A percentile compares a stretch with the other conserved stretches of the same genome.
These are phyloP conservation scores for Vishniacozyma victoriae DNA, from an alignment of 768 basidiomycete species.

Conservation along the genomic window DNA sequence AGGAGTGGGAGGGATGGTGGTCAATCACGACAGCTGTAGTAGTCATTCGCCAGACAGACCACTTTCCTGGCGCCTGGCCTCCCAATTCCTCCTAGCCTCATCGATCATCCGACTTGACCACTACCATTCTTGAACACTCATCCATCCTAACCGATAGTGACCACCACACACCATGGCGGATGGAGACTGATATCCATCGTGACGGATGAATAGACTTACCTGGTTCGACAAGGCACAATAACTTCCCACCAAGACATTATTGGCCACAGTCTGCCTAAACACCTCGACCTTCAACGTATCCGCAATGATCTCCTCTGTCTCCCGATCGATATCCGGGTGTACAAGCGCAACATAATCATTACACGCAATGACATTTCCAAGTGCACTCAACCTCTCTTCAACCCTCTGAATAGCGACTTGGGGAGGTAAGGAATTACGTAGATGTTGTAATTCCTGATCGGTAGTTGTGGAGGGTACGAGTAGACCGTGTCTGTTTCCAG, in stretches of 20 bases:
- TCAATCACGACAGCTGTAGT: too few relatives aligned
- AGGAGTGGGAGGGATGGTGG: too few relatives aligned
- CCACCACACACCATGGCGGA: too few relatives aligned
- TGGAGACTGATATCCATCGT: too few relatives aligned
- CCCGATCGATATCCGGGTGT: constrained; percentile 94
- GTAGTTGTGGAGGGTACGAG: constrained; percentile 93
- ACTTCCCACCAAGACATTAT: constrained; percentile 92
- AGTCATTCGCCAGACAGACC: too few relatives aligned
- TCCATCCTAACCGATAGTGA: too few relatives aligned
- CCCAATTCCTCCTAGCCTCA: too few relatives aligned
- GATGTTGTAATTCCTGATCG: constrained; percentile 95
- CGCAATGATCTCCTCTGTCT: constrained; percentile 99
- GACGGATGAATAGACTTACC: constrained; percentile 41
- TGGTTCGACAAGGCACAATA: constrained; percentile 95
- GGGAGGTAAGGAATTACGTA: constrained; percentile 91
- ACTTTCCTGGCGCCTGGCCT: too few relatives aligned
- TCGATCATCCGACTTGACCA: too few relatives aligned
- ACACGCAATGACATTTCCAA: constrained; percentile 96
- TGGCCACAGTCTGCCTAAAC: constrained; percentile 93
- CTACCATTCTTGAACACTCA: too few relatives aligned
- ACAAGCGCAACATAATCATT: constrained; percentile 99
- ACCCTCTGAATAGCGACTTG: constrained; percentile 89
- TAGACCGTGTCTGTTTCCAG: constrained; percentile 94
- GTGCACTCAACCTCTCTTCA: constrained; percentile 91
- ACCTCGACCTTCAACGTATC: constrained; percentile 99